These are phyloP conservation scores for Botrytis medusae DNA, from an alignment of 2,329 filamentous ascomycete species.

Conservation along the genomic window DNA sequence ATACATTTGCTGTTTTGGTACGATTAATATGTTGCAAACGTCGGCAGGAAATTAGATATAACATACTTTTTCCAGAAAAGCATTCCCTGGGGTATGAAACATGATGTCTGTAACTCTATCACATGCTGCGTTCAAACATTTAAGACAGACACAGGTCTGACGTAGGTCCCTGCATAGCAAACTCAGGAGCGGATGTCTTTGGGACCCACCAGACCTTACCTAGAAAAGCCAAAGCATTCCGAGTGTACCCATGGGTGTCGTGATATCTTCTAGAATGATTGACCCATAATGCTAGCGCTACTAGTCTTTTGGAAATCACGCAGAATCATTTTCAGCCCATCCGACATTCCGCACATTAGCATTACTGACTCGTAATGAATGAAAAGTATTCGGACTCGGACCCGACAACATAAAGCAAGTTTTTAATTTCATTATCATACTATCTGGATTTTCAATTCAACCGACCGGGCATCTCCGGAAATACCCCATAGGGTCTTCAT, in stretches of 20 bases:
- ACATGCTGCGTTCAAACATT: neutral
- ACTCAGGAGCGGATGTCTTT: neutral
- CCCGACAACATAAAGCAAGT: neutral
- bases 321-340: neutral
- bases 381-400: neutral
- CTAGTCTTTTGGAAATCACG: neutral
- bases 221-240: neutral
- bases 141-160: neutral
- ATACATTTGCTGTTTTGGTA: neutral
- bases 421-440: neutral
- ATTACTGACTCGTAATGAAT: neutral
- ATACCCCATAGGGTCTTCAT: neutral
- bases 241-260: neutral
- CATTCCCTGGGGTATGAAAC: neutral
- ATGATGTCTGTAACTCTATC: neutral
- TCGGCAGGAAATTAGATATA: neutral
- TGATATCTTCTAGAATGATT: constrained; percentile 8
- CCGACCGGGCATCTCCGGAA: neutral
- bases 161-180: neutral
- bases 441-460: neutral
- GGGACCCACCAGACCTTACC: neutral
- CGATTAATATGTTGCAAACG: neutral
- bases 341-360: neutral
- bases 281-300: neutral
- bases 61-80: neutral